A percentile compares a stretch with the other conserved stretches of the same genome.
Conservation (phyloP, 2,329 filamentous ascomycete genomes). For the Arthroderma uncinatum region DNA sequence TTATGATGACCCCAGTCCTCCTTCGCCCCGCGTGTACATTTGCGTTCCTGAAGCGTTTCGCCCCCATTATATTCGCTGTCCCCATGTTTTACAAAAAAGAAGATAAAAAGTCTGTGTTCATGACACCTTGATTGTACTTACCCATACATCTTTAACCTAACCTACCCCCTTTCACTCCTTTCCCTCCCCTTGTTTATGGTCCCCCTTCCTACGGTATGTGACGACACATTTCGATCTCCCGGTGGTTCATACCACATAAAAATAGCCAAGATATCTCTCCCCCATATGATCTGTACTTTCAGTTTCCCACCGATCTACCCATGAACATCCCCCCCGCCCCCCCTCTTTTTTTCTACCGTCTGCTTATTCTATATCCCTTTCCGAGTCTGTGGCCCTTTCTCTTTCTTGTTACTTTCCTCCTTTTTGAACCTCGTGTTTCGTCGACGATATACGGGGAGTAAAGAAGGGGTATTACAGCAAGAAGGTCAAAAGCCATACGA, state of each 20-base stretch:
- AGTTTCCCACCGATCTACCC: conserved; percentile 6
- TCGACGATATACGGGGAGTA: neutral
- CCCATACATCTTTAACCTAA: neutral
- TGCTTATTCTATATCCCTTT: conserved; percentile 12
- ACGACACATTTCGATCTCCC: neutral
- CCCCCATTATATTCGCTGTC: neutral
- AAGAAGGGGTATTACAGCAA: neutral
- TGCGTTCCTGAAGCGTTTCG: conserved; percentile 1
- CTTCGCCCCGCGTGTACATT: neutral
- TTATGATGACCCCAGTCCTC: neutral
- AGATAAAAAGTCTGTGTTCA: conserved; percentile 4
- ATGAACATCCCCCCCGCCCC: neutral
- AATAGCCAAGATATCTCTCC: neutral
- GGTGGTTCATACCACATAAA: too few species aligned
- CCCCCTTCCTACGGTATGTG: neutral
- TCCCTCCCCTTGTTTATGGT: neutral
- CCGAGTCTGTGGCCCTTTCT: neutral
- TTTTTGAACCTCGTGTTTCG: neutral
- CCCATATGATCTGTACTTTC: neutral
- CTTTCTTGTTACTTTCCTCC: neutral
- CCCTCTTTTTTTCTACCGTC: neutral
- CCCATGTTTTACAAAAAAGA: neutral
- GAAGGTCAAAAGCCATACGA: conserved; percentile 1
- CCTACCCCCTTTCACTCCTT: neutral
- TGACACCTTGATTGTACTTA: neutral